phyloP scores from a whole-genome alignment of 805 yeast species.

The Komagataella pastoris region DNA sequence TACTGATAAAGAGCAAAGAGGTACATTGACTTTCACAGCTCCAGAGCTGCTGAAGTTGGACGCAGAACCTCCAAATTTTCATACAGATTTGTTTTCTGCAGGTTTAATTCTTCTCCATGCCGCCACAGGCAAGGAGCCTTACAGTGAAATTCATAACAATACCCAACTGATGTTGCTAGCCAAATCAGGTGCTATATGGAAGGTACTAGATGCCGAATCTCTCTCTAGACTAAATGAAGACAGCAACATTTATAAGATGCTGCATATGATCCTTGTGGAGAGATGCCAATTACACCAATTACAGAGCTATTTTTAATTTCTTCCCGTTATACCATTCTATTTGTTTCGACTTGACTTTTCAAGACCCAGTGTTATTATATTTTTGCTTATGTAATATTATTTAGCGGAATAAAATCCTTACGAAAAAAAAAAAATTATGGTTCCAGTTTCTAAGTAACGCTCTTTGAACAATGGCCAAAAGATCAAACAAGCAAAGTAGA shows the following conservation, averaged over 20 bases:
- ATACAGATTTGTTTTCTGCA: constrained; percentile 31
- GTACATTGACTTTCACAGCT: constrained; percentile 29
- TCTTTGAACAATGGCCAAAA: constrained; percentile 1
- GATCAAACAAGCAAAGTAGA: constrained; percentile 4
- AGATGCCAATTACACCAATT: constrained; percentile 13
- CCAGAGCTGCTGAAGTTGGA: constrained; percentile 26
- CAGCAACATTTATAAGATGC: constrained; percentile 7
- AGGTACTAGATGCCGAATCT: constrained; percentile 15
- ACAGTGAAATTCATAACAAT: constrained; percentile 15
- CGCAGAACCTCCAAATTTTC: constrained; percentile 14
- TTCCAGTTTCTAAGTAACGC: neutral
- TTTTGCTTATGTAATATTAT: neutral
- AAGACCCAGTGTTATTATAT: neutral
- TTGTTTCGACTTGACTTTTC: neutral
- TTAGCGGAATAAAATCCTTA: neutral
- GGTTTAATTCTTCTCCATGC: constrained; percentile 31
- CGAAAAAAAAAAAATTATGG: neutral
- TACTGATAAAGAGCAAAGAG: constrained; percentile 7
- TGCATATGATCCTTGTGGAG: constrained; percentile 15
- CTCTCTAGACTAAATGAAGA: constrained; percentile 10
- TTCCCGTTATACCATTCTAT: neutral
- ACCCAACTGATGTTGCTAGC: constrained; percentile 19
- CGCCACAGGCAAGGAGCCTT: constrained; percentile 33
- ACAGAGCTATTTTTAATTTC: neutral
- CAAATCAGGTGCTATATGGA: constrained; percentile 18